Percentiles rank a stretch among this genome's conserved stretches.
These are phyloP conservation scores for Galium porrigens DNA, from an alignment of 305 asterid species.

Conservation along the genomic window DNA sequence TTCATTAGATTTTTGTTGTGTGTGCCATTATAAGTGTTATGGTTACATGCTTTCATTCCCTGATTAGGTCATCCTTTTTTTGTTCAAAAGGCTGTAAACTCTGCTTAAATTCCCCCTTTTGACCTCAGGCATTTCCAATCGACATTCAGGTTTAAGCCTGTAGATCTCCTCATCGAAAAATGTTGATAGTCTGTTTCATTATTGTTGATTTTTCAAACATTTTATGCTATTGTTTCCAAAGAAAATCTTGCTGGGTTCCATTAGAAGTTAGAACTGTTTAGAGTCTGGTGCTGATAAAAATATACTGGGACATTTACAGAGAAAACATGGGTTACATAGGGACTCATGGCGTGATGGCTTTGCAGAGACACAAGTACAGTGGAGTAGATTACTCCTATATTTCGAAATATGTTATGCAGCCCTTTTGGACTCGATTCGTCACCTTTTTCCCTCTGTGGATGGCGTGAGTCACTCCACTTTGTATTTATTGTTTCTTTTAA, in stretches of 20 bases:
- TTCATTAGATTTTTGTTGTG: not conserved
- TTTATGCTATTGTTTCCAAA: not conserved
- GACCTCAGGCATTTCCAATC: not conserved
- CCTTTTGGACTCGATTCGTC: conserved; percentile 75
- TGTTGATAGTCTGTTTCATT: not conserved
- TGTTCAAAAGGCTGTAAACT: not conserved
- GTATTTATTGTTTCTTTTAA: not conserved
- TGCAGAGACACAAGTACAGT: conserved; percentile 73
- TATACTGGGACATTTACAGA: not conserved
- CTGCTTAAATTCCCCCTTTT: not conserved
- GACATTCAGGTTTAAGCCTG: not conserved
- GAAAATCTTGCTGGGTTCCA: not conserved
- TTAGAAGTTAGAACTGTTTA: conserved; percentile 9
- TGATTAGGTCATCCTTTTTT: not conserved
- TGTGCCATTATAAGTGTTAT: not conserved
- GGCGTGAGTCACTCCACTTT: conserved; percentile 49
- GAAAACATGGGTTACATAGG: conserved; percentile 73
- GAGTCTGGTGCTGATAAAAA: not conserved
- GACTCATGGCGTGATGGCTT: conserved; percentile 57
- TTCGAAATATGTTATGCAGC: conserved; percentile 82
- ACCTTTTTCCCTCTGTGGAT: conserved; percentile 86
- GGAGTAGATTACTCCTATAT: conserved; percentile 69
- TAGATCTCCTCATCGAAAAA: too few species aligned
- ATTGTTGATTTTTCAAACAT: not conserved
- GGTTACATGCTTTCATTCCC: not conserved